Evolutionary conservation across 129 eudicot species (phyloP).

Genomic region (Artemisia tridentata): DNA sequence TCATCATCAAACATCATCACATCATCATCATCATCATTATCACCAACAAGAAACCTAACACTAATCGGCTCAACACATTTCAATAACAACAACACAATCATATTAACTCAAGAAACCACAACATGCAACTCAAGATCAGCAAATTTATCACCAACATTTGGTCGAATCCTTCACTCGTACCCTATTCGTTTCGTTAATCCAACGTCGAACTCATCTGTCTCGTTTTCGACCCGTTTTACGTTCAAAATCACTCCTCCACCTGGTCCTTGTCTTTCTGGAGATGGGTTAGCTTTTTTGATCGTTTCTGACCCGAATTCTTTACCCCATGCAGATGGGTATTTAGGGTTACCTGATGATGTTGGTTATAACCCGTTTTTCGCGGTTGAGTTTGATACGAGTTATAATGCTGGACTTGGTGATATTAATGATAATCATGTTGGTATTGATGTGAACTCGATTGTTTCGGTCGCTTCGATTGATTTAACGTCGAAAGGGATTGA

Average conservation of each 20-base stretch:
- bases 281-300: conserved; percentile 57
- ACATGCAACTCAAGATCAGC: conserved; percentile 14
- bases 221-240: conserved; percentile 53
- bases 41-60: conserved; percentile 41
- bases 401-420: conserved; percentile 40
- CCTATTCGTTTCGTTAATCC: conserved; percentile 49
- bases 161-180: conserved; percentile 47
- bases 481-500: conserved; percentile 38
- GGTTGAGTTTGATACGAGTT: conserved; percentile 54
- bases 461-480: conserved; percentile 43
- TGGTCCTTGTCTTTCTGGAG: conserved; percentile 52
- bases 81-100: conserved; percentile 34
- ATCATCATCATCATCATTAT: conserved; percentile 12
- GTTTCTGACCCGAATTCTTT: conserved; percentile 35
- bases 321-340: conserved; percentile 33
- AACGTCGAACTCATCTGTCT: conserved; percentile 32
- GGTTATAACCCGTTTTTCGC: conserved; percentile 46
- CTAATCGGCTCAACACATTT: conserved; percentile 51
- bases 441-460: conserved; percentile 36
- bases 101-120: conserved; percentile 38
- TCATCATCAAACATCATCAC: background rate
- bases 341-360: conserved; percentile 48
- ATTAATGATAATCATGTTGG: conserved; percentile 56
- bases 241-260: conserved; percentile 36
- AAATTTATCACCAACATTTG: conserved; percentile 25